Percentiles rank a stretch among this genome's conserved stretches.
phyloP scores from a whole-genome alignment of 192 early-diverging fungal species.

The Mortierella claussenii region DNA sequence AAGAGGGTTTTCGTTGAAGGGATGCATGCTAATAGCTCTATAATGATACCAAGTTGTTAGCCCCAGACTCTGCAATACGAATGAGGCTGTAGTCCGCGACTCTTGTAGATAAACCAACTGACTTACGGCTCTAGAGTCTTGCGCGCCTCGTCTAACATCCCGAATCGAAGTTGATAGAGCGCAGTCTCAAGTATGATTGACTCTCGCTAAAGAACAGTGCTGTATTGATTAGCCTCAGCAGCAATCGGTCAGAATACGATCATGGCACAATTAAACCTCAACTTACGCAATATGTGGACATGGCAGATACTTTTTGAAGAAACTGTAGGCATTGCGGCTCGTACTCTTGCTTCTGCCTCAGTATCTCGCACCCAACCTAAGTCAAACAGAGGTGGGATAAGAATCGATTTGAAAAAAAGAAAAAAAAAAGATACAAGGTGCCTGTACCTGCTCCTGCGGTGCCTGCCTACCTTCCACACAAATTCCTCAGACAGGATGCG shows the following conservation, averaged over 20 bases:
- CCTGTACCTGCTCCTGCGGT: no score
- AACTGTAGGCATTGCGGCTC: conserved; percentile 35
- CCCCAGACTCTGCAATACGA: no score
- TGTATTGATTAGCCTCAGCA: no score
- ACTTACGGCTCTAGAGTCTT: conserved; percentile 38
- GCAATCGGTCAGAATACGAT: not conserved
- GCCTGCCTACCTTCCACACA: conserved; percentile 42
- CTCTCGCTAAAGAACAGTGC: conserved; percentile 6
- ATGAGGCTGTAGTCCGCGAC: no score
- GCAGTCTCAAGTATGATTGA: conserved; percentile 21
- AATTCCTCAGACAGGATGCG: conserved; percentile 4
- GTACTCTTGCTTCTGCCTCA: conserved; percentile 26
- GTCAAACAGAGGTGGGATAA: no score
- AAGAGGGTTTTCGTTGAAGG: conserved; percentile 29
- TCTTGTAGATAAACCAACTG: no score
- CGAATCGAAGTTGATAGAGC: conserved; percentile 33
- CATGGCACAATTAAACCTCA: not conserved
- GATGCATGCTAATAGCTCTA: conserved; percentile 6
- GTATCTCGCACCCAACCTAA: conserved; percentile 43
- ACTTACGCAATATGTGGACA: conserved; percentile 28
- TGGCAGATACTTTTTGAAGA: conserved; percentile 18
- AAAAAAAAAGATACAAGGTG: not conserved
- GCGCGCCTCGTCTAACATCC: conserved; percentile 20
- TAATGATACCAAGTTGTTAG: no score
- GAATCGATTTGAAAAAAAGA: no score